These are phyloP conservation scores for Lentinus brumalis DNA, from an alignment of 768 basidiomycete species.

Conservation along the genomic window DNA sequence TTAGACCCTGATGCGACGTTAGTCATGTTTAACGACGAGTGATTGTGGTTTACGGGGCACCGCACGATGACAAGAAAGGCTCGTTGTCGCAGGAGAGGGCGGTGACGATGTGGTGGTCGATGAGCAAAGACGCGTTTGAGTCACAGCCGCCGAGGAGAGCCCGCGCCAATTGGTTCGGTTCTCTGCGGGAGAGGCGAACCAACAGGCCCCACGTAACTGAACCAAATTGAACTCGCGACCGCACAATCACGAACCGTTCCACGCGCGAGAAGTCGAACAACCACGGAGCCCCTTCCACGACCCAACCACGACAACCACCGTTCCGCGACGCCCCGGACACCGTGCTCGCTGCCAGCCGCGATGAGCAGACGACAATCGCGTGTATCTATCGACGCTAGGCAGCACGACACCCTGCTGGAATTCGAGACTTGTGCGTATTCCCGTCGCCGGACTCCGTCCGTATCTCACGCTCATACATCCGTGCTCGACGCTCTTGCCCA, in stretches of 20 bases:
- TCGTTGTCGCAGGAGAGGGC: conserved; percentile 12
- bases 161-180: conserved; percentile 1
- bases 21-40: conserved; percentile 56
- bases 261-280: conserved; percentile 20
- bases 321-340: conserved; percentile 4
- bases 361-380: conserved; percentile 43
- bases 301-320: conserved; percentile 14
- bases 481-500: conserved; percentile 22
- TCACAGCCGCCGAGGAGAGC: not conserved
- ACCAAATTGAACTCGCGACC: not conserved
- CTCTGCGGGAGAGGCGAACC: not conserved
- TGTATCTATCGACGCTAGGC: conserved; percentile 59
- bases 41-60: conserved; percentile 72
- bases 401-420: conserved; percentile 80
- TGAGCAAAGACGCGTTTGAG: conserved; percentile 1
- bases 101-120: conserved; percentile 14
- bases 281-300: conserved; percentile 19
- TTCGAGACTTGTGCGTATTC: conserved; percentile 77
- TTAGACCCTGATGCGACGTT: conserved; percentile 83
- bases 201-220: not conserved
- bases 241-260: not conserved
- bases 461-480: conserved; percentile 24
- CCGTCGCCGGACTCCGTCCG: not conserved
- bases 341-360: conserved; percentile 24
- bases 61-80: conserved; percentile 66